Base-by-base conservation (phyloP, 345 rosid genomes). In the Kandelia obovata region DNA sequence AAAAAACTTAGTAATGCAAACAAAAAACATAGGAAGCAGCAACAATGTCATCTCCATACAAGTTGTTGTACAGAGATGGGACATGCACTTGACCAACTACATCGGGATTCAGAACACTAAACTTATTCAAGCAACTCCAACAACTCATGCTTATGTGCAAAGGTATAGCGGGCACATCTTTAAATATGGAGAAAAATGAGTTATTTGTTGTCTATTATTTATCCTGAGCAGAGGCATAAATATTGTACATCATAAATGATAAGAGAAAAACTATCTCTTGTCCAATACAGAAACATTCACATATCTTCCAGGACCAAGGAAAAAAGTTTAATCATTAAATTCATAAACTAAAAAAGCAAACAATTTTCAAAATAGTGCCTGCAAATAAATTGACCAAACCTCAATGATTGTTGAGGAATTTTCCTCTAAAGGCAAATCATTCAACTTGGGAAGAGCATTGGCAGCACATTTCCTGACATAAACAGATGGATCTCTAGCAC, bases 401-500 rank as follows among this genome's bases (percentile, higher is more conserved):
- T 95, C 99, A 80, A 88, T 87, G 56, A 92, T 82, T 4, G 88
- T 72, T 64, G 89, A 75, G 23, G 85, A 74, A 78, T 88, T 84
- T 69, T 95, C 99, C 81, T 86, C 93, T 6, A 76, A 84, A 31
- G 81, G 90, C 85, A 95, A 78, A 82, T 92, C 96, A 66, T 90
- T 80, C 81, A 95, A 77, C 86, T 92, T 95, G 28, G 96, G 92
- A 73, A 95, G 92, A 78, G 97, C 96, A 90, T 85, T 92, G 34
- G 96, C 99, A 61, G 99, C 97, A 79, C 92, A 95, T 81, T 82
- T 95, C 66, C 99, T 78, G 53, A 95, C 97, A 77, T 92, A 95
- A 60, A 90, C 94, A 16, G 96, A 91, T 11, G 96, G 96, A 82
- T 95, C 99, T 67, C 90, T 87, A 8, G 94, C 96, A 71, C 96